Percentiles rank a stretch among this genome's conserved stretches.
Conservation (phyloP, 768 basidiomycete genomes). For the Boletus vinaceobasis region DNA sequence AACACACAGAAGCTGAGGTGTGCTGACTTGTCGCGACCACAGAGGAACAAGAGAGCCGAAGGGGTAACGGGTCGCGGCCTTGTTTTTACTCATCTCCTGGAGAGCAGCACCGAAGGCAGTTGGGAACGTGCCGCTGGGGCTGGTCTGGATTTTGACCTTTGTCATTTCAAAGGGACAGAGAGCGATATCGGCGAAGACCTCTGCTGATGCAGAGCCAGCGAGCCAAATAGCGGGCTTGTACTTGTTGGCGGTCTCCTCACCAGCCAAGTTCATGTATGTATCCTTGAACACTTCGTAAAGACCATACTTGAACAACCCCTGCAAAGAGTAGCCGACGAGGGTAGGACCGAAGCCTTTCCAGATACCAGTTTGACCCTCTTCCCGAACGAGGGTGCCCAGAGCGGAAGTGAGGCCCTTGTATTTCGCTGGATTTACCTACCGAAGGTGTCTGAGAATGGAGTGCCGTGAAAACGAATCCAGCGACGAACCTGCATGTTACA, state of each 20-base stretch:
- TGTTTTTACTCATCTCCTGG: conserved; percentile 63
- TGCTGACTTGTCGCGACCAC: conserved; percentile 80
- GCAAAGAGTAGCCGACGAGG: conserved; percentile 87
- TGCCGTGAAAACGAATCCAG: no score
- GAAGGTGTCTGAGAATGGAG: background rate
- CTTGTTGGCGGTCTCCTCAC: conserved; percentile 71
- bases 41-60: conserved; percentile 82
- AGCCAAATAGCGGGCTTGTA: conserved; percentile 93
- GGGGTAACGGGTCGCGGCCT: conserved; percentile 71
- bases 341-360: conserved; percentile 96
- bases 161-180: conserved; percentile 94
- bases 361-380: conserved; percentile 81
- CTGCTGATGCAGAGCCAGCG: conserved; percentile 89
- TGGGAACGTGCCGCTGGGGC: conserved; percentile 72
- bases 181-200: conserved; percentile 93
- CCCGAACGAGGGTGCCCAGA: conserved; percentile 63
- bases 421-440: conserved; percentile 70
- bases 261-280: conserved; percentile 81
- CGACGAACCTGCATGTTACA: conserved; percentile 9
- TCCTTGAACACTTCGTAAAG: conserved; percentile 98
- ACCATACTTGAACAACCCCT: conserved; percentile 98
- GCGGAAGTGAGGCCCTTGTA: conserved; percentile 63
- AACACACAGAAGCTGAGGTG: background rate
- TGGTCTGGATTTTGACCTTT: conserved; percentile 88
- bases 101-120: conserved; percentile 67